phyloP scores from a whole-genome alignment of 345 rosid genomes.

The Eucalyptus viminalis region DNA sequence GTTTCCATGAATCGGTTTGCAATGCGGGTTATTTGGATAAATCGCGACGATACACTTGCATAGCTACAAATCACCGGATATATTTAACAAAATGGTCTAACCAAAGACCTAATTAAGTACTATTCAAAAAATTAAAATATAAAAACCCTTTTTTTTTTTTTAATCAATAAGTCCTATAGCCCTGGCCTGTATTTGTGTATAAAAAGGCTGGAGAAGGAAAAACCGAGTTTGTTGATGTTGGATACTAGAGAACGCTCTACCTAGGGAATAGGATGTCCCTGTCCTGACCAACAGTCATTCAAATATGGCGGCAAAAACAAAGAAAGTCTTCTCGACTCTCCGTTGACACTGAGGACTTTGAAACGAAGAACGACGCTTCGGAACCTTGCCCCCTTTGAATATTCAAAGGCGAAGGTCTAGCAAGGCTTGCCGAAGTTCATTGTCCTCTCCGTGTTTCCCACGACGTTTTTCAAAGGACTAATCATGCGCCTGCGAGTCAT shows the following conservation, averaged over 20 bases:
- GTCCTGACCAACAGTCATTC: neutral
- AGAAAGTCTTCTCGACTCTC: neutral
- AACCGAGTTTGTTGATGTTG: neutral
- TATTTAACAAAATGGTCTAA: neutral
- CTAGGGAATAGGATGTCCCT: neutral
- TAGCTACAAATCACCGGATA: neutral
- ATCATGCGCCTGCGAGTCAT: neutral
- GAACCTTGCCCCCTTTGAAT: neutral
- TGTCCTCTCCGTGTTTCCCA: neutral
- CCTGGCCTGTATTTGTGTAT: neutral
- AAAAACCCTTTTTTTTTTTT: neutral
- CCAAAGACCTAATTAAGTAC: neutral
- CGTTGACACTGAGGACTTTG: neutral
- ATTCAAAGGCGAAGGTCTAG: neutral
- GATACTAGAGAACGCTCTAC: neutral
- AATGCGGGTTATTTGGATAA: neutral
- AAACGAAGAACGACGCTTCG: neutral
- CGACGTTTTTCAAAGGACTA: neutral
- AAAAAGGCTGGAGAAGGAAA: neutral
- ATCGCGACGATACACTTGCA: fast-evolving
- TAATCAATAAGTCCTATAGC: neutral
- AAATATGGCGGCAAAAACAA: neutral
- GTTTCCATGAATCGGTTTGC: fast-evolving
- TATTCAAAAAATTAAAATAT: neutral
- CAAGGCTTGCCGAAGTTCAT: neutral